These are phyloP conservation scores for Leccinum arenicola DNA, from an alignment of 768 basidiomycete species.

Conservation along the genomic window DNA sequence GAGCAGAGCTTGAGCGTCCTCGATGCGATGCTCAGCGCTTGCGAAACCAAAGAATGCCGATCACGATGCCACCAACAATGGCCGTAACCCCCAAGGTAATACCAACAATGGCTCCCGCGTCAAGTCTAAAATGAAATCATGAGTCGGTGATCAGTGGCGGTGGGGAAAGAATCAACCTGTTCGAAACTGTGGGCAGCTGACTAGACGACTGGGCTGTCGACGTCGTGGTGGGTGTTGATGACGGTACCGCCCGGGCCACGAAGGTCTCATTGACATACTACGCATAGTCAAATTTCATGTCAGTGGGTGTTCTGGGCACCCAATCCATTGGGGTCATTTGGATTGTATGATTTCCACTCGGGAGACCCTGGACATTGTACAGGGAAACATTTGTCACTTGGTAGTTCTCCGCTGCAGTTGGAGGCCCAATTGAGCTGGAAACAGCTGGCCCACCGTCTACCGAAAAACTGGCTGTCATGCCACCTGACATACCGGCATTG, in stretches of 20 bases:
- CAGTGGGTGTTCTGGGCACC: too few relatives aligned
- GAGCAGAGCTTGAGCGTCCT: neutral
- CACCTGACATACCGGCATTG: too few relatives aligned
- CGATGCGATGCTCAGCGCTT: neutral
- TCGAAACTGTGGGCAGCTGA: neutral
- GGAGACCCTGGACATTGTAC: slow-evolving; percentile 17
- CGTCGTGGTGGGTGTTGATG: too few relatives aligned
- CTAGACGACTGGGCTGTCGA: too few relatives aligned
- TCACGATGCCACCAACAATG: neutral
- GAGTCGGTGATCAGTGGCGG: neutral
- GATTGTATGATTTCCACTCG: slow-evolving; percentile 17
- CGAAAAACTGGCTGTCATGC: slow-evolving; percentile 15
- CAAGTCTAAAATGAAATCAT: slow-evolving; percentile 9
- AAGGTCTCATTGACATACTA: slow-evolving; percentile 20
- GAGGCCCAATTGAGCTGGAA: neutral
- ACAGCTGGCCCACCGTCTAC: slow-evolving; percentile 13
- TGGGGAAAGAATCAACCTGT: slow-evolving; percentile 9
- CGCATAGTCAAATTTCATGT: too few relatives aligned
- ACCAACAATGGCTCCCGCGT: slow-evolving; percentile 5
- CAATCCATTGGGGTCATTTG: slow-evolving; percentile 6
- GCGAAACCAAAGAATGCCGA: slow-evolving; percentile 8
- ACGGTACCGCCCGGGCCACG: neutral
- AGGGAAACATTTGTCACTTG: slow-evolving; percentile 23
- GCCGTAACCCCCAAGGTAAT: slow-evolving; percentile 12
- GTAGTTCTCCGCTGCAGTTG: neutral